Evolutionary conservation across 305 asterid species (phyloP).

Genomic region (Ajuga reptans): DNA sequence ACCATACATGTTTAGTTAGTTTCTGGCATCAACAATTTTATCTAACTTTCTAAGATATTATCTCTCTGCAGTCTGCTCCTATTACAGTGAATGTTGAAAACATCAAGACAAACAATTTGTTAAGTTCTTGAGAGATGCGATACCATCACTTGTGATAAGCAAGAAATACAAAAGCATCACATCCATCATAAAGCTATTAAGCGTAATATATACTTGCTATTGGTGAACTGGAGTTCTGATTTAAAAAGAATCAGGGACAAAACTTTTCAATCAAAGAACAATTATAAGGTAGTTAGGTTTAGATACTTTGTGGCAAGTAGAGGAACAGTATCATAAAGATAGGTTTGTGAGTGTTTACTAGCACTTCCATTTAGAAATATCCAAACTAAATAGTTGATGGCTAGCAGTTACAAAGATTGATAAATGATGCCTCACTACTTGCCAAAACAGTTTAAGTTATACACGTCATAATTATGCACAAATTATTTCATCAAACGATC

Average conservation of each 20-base stretch:
- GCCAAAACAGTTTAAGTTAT: background rate
- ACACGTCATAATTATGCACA: background rate
- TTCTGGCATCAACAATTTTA: background rate
- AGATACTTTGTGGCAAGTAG: background rate
- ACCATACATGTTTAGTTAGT: background rate
- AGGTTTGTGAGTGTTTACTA: background rate
- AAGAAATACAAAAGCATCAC: background rate
- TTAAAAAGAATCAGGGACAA: background rate
- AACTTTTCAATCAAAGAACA: background rate
- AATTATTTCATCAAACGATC: background rate
- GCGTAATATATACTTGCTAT: background rate
- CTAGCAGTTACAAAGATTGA: background rate
- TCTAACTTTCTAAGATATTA: background rate
- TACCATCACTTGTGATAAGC: background rate
- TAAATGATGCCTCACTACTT: background rate
- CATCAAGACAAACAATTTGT: background rate
- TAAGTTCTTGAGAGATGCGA: background rate
- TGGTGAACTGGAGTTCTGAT: background rate
- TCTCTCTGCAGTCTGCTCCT: background rate
- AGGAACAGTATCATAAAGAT: background rate
- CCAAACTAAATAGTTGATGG: background rate
- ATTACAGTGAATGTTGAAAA: background rate
- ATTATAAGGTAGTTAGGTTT: background rate
- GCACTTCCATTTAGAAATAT: background rate
- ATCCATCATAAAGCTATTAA: background rate